Conservation (phyloP, 2,329 filamentous ascomycete species). For the Diaporthe citriasiana region DNA sequence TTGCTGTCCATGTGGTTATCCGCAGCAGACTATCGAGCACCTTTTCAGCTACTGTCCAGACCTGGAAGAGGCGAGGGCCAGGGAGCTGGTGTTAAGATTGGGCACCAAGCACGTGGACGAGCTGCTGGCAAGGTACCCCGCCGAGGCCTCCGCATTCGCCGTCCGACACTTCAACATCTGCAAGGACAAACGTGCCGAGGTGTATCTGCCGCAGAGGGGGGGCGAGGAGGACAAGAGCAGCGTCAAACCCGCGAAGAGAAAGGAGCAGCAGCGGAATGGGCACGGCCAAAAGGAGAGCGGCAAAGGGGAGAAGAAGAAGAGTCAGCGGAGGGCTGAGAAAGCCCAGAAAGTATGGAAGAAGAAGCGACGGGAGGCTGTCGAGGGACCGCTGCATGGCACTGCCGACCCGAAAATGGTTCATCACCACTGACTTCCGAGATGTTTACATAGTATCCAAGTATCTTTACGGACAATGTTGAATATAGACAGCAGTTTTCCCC, state of each 20-base stretch:
- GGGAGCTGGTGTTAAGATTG: background rate
- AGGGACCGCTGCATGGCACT: too few species aligned
- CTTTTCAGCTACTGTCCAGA: conserved; percentile 11
- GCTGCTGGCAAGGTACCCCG: background rate
- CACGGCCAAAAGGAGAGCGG: background rate
- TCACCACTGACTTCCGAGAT: too few species aligned
- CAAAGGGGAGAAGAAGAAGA: background rate
- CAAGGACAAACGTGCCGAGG: background rate
- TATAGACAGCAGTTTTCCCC: background rate
- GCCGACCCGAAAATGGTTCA: too few species aligned
- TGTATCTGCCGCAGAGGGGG: background rate
- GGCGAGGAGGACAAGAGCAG: background rate
- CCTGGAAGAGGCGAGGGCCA: background rate
- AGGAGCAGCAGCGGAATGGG: background rate
- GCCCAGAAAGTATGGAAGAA: too few species aligned
- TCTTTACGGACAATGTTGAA: too few species aligned
- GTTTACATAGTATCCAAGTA: background rate
- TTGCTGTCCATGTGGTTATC: background rate
- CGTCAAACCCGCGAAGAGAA: too few species aligned
- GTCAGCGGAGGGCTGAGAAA: too few species aligned
- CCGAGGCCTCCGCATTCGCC: conserved; percentile 3
- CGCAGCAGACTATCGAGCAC: background rate
- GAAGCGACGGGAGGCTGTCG: background rate
- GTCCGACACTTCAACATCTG: background rate
- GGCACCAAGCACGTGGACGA: background rate